Percentiles rank a stretch among this genome's conserved stretches.
phyloP scores from a whole-genome alignment of 805 yeast genomes.

The Sugiyamaella lignohabitans region DNA sequence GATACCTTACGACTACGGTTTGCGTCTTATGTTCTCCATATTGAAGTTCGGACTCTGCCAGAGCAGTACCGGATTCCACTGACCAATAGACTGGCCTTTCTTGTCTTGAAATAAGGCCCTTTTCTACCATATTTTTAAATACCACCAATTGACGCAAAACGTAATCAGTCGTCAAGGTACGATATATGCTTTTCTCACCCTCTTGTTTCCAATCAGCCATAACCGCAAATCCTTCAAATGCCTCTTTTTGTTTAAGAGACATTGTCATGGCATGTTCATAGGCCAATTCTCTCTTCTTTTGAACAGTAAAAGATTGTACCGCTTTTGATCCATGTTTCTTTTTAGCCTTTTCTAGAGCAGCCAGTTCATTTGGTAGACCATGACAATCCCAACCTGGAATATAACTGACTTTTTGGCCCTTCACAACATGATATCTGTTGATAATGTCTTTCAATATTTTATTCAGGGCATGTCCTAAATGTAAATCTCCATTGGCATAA shows the following conservation, averaged over 20 bases:
- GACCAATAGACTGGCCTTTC: constrained; percentile 98
- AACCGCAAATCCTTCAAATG: constrained; percentile 66
- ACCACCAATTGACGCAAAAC: constrained; percentile 70
- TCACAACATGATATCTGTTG: constrained; percentile 58
- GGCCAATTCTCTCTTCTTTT: constrained; percentile 63
- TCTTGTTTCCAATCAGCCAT: constrained; percentile 81
- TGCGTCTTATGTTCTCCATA: constrained; percentile 70
- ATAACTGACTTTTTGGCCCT: constrained; percentile 60
- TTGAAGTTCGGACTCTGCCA: constrained; percentile 95
- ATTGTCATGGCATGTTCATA: constrained; percentile 61
- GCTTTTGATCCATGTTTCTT: constrained; percentile 31
- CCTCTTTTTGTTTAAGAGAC: constrained; percentile 53
- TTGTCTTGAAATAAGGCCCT: constrained; percentile 70
- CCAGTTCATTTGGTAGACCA: constrained; percentile 92
- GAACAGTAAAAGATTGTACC: constrained; percentile 30
- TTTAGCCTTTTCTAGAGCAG: constrained; percentile 52
- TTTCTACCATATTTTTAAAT: constrained; percentile 57
- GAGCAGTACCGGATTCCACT: constrained; percentile 83
- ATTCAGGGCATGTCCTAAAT: constrained; percentile 87
- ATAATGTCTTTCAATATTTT: constrained; percentile 84
- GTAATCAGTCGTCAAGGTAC: constrained; percentile 63
- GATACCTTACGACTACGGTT: constrained; percentile 66
- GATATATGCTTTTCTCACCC: constrained; percentile 47
- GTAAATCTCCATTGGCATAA: constrained; percentile 92
- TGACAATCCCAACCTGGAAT: constrained; percentile 99